phyloP scores from a whole-genome alignment of 1,284 basidiomycete genomes.

The Agroathelia rolfsii region DNA sequence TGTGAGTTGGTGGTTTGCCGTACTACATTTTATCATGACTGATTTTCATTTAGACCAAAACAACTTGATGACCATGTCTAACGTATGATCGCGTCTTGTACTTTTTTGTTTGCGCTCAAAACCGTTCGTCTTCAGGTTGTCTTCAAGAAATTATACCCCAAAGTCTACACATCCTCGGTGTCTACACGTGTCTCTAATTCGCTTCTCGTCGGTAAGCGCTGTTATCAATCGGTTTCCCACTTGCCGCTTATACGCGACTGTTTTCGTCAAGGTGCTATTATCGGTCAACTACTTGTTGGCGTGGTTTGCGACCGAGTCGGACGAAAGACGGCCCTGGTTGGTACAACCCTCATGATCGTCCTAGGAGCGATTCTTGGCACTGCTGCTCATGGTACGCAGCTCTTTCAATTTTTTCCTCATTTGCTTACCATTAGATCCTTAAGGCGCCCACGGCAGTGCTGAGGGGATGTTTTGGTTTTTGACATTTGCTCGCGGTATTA shows the following conservation, averaged over 20 bases:
- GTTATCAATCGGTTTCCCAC: slow-evolving; percentile 12
- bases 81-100: slow-evolving; percentile 33
- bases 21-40: slow-evolving; percentile 6
- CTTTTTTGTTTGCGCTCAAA: slow-evolving; percentile 7
- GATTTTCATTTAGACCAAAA: slow-evolving; percentile 45
- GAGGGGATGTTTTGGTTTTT: slow-evolving; percentile 71
- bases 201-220: slow-evolving; percentile 51
- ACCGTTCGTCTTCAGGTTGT: slow-evolving; percentile 32
- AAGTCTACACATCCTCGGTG: slow-evolving; percentile 45
- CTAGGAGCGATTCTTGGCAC: slow-evolving; percentile 65
- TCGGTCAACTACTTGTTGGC: slow-evolving; percentile 63
- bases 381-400: slow-evolving; percentile 61
- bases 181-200: slow-evolving; percentile 69
- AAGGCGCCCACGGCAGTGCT: slow-evolving; percentile 43
- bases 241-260: slow-evolving; percentile 9
- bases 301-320: slow-evolving; percentile 65
- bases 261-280: slow-evolving; percentile 38
- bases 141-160: slow-evolving; percentile 52
- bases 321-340: slow-evolving; percentile 60
- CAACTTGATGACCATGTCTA: slow-evolving; percentile 57
- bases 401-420: too few relatives aligned
- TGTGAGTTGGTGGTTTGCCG: slow-evolving; percentile 29
- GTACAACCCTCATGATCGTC: slow-evolving; percentile 63
- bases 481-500: slow-evolving; percentile 62
- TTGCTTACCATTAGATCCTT: too few relatives aligned